Conservation (phyloP, 192 early-diverging fungal species). For the Umbelopsis vinacea region DNA sequence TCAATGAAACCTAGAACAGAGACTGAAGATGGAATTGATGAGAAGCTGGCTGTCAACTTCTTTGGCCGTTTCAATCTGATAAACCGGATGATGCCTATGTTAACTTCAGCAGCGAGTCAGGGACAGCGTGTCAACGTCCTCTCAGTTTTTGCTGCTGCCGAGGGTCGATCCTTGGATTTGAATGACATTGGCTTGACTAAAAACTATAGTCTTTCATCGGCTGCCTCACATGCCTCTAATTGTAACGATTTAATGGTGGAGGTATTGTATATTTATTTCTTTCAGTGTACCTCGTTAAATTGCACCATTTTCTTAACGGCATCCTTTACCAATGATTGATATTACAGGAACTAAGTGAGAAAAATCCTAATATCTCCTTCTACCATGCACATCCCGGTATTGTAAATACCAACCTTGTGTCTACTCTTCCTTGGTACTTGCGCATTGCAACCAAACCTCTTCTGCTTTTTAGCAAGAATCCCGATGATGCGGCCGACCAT, state of each 20-base stretch:
- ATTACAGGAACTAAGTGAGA: neutral
- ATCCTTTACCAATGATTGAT: neutral
- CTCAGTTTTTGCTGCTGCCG: neutral
- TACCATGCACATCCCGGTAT: conserved; percentile 2
- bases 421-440: neutral
- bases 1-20: neutral
- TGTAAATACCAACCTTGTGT: neutral
- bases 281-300: neutral
- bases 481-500: neutral
- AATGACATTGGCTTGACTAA: neutral
- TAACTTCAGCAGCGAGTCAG: neutral
- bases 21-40: conserved; percentile 5
- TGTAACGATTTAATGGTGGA: conserved; percentile 6
- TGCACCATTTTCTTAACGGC: neutral
- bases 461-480: neutral
- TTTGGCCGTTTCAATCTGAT: neutral
- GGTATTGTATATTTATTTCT: neutral
- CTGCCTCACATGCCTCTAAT: neutral
- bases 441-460: neutral
- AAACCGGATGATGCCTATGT: neutral
- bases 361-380: neutral
- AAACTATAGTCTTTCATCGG: neutral
- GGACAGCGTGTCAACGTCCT: neutral
- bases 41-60: neutral
- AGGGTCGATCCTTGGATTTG: neutral